Evolutionary conservation across 768 basidiomycete species (phyloP).

Genomic region (Podaxis pistillaris): DNA sequence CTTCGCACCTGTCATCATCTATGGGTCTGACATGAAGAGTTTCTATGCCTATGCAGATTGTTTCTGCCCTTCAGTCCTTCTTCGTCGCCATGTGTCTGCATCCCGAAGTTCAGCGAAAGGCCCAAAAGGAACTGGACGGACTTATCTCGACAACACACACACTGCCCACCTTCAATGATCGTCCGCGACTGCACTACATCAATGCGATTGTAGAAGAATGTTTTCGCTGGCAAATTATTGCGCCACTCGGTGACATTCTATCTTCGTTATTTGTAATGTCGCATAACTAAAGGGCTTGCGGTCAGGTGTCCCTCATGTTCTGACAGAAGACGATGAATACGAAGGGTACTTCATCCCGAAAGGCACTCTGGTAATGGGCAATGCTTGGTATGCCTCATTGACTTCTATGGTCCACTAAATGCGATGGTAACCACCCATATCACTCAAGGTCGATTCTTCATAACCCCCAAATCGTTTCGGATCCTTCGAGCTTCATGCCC

Average conservation of each 20-base stretch:
- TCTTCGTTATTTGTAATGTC: background rate
- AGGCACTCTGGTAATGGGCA: slow-evolving; percentile 38
- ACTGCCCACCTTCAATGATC: slow-evolving; percentile 34
- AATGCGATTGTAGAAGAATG: slow-evolving; percentile 32
- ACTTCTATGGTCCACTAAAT: background rate
- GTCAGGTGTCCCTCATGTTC: slow-evolving; percentile 30
- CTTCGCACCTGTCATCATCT: background rate
- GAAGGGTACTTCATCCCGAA: slow-evolving; percentile 35
- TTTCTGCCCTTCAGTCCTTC: slow-evolving; percentile 29
- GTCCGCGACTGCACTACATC: slow-evolving; percentile 32
- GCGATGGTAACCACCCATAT: background rate
- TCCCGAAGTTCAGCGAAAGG: slow-evolving; percentile 33
- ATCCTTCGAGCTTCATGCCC: slow-evolving; percentile 39
- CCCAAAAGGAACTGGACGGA: slow-evolving; percentile 39
- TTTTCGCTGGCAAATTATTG: slow-evolving; percentile 20
- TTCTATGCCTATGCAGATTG: slow-evolving; percentile 22
- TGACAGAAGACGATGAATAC: slow-evolving; percentile 35
- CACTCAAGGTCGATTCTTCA: slow-evolving; percentile 14
- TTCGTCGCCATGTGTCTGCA: slow-evolving; percentile 37
- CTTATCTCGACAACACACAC: slow-evolving; percentile 30
- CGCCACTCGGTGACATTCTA: slow-evolving; percentile 17
- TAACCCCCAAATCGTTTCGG: slow-evolving; percentile 32
- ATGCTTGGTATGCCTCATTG: slow-evolving; percentile 29
- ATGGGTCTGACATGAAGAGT: background rate
- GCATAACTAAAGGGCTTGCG: background rate